Evolutionary conservation across 305 asterid genomes (phyloP), one percentile per base, ranked within the genome.

Genomic region (Fraxinus albicans): DNA sequence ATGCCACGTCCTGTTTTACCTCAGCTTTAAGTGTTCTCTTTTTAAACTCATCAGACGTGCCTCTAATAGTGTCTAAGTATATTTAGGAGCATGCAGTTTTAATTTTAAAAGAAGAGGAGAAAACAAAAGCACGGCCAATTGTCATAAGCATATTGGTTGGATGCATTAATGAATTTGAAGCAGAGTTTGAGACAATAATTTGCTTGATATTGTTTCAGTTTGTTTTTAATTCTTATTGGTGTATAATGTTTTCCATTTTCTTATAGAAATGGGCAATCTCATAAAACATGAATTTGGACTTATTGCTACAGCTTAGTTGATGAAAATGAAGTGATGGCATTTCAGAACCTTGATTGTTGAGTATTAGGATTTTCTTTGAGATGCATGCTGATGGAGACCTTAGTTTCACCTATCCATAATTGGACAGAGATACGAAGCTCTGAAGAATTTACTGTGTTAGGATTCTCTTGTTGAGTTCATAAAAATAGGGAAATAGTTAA

Each of bases 41-140:
- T 74, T 73, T 2, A 77, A 80, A 77, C 79, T 81, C 77, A 53
- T 60, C 25, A 38, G 6, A 25, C 17, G 42, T 44, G 76, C 29
- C 17, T 63, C 53, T 19, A 5, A 72, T 60, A 38, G 83, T 42
- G 74, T 50, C 35, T 63, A 17, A 21, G 3, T 15, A 69, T 76
- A 81, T 40, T 77, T 53, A 53, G 73, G 70, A 35, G 15, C 79
- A 4, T 76, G 79, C 35, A 19, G 31, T 42, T 50, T 38, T 73
- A 40, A 19, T 72, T 80, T 40, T 5, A 27, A 55, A 81, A 74
- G 53, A 50, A n/a, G 67, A 19, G 77, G 75, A 47, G 69, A 38
- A 85, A 73, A 74, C 73, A 60, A 23, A 58, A 55, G 44, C 60
- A 50, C 31, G 13, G 3, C 27, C 35, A 35, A 3, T 67, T 35